Evolutionary conservation across 2,329 filamentous ascomycete species (phyloP).

Genomic region (Truncatella angustata): DNA sequence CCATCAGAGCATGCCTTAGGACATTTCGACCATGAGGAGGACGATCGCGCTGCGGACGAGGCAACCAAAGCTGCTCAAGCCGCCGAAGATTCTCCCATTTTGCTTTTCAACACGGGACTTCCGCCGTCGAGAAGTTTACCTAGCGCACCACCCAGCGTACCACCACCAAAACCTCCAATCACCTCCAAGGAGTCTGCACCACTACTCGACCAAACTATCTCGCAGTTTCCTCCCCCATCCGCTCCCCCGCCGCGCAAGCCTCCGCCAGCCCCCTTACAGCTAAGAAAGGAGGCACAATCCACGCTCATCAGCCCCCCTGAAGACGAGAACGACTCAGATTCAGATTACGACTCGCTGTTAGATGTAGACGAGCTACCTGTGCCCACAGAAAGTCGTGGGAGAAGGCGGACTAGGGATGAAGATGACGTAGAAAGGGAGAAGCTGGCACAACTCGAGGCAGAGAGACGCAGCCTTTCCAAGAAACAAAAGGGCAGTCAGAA

Average conservation of each 20-base stretch:
- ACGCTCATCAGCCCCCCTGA: conserved; percentile 35
- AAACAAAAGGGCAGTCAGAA: conserved; percentile 62
- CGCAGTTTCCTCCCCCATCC: conserved; percentile 51
- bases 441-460: conserved; percentile 63
- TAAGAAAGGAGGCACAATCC: conserved; percentile 47
- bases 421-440: conserved; percentile 78
- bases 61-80: conserved; percentile 45
- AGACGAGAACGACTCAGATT: conserved; percentile 65
- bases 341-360: conserved; percentile 78
- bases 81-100: conserved; percentile 32
- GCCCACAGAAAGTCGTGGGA: conserved; percentile 61
- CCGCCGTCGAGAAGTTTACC: conserved; percentile 57
- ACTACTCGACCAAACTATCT: conserved; percentile 41
- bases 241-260: conserved; percentile 71
- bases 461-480: conserved; percentile 70
- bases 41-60: conserved; percentile 46
- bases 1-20: conserved; percentile 58
- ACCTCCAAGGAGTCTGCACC: conserved; percentile 43
- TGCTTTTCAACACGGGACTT: conserved; percentile 50
- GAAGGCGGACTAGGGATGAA: conserved; percentile 81
- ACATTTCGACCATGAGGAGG: conserved; percentile 53
- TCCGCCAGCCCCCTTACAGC: conserved; percentile 79
- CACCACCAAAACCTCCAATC: conserved; percentile 46
- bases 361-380: conserved; percentile 63
- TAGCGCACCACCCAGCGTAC: conserved; percentile 48